Evolutionary conservation across 768 basidiomycete genomes (phyloP), one percentile per base, ranked within the genome.

Genomic region (Mycena belliarum): DNA sequence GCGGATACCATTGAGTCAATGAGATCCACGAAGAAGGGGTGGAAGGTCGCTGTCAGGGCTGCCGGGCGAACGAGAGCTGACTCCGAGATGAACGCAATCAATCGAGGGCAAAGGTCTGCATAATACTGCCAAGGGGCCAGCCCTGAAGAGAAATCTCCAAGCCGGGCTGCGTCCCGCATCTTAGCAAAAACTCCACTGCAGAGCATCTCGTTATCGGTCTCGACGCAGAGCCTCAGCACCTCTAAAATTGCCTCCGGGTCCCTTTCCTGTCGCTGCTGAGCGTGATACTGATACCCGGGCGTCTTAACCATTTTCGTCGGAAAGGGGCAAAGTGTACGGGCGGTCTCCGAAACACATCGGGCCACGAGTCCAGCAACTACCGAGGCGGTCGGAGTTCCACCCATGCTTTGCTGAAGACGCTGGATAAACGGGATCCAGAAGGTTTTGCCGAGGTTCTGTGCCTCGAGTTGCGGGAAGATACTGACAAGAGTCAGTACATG

Each of bases 121-220:
- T 63, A 60, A 33, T 59, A 63, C 20, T 49, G 26, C 55, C 58
- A 57, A 7, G 62, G 62, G 9, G 58, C 54, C 23, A 49, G 56
- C 2, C 18, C 3, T 4, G 32, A 6, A 23, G 15, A 0, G 23
- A 52, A 59, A 2, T 9, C 1, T 4, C 54, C 58, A 3, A 4
- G 21, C 2, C 25, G 32, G 4, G 47, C 40, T 6, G 58, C 54
- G 1, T 60, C 24, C 15, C 54, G 54, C 58, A 63, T 63, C 47
- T 47, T 60, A 21, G 23, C n/a, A 14, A 60, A 60, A 16, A 59
- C 50, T 21, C 18, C 26, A 23, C 18, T 18, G 52, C 54, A 59
- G 10, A 53, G 24, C 3, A 2, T 15, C 10, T 21, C 38, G 33
- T 52, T 48, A 12, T 37, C n/a, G n/a, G 46, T 53, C 1, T 54